A percentile compares a stretch with the other conserved stretches of the same genome.
These are phyloP conservation scores for Cladophialophora chaetospira DNA, from an alignment of 2,329 filamentous ascomycete genomes.

Conservation along the genomic window DNA sequence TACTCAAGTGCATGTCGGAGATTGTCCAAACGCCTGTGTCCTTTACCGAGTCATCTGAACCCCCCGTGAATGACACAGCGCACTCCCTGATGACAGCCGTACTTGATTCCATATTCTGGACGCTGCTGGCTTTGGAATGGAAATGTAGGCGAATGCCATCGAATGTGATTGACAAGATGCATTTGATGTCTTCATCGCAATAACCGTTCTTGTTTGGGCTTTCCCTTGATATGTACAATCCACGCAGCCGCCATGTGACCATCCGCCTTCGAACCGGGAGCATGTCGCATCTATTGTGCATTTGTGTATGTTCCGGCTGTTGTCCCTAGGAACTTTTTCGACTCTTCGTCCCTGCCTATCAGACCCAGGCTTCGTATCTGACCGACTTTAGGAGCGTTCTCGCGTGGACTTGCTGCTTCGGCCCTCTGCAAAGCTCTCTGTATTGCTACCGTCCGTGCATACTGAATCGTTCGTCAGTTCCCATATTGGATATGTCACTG, in stretches of 20 bases:
- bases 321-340: conserved; percentile 45
- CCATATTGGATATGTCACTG: background rate
- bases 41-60: no score
- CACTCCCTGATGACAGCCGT: no score
- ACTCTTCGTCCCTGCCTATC: conserved; percentile 79
- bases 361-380: conserved; percentile 87
- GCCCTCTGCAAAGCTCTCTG: conserved; percentile 84
- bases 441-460: conserved; percentile 73
- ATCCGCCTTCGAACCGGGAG: background rate
- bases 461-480: conserved; percentile 53
- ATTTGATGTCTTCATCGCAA: background rate
- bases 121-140: background rate
- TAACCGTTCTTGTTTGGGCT: background rate
- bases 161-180: background rate
- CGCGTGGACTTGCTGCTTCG: conserved; percentile 72
- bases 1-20: no score
- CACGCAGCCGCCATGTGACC: background rate
- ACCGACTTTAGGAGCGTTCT: conserved; percentile 77
- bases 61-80: no score
- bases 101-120: background rate
- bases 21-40: no score
- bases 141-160: background rate
- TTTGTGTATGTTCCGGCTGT: conserved; percentile 4
- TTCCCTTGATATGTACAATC: background rate
- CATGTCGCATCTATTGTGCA: background rate